A percentile compares a stretch with the other conserved stretches of the same genome.
phyloP scores from a whole-genome alignment of 202 grass and related monocot genomes.

The Setaria viridis region DNA sequence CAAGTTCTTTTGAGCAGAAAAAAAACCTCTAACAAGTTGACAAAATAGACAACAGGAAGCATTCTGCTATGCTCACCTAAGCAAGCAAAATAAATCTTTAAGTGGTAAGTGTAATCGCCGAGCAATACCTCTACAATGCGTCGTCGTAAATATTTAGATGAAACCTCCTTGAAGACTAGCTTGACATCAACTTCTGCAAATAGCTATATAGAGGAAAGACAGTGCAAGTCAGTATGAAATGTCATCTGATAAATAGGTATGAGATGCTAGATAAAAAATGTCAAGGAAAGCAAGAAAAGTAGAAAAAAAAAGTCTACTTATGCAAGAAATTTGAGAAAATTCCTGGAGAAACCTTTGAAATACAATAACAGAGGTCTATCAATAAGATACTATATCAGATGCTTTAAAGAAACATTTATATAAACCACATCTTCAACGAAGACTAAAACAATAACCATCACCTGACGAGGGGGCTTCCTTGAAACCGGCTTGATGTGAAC shows the following conservation, averaged over 20 bases:
- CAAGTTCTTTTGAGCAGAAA: slow-evolving; percentile 11
- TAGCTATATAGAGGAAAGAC: slow-evolving; percentile 59
- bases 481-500: slow-evolving; percentile 88
- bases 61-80: slow-evolving; percentile 29
- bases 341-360: neutral
- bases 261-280: slow-evolving; percentile 31
- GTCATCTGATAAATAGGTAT: neutral
- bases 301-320: neutral
- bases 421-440: neutral
- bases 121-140: slow-evolving; percentile 88
- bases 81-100: neutral
- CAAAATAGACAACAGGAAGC: slow-evolving; percentile 28
- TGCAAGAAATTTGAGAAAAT: neutral
- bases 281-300: slow-evolving; percentile 24
- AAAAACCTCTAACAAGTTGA: slow-evolving; percentile 9
- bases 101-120: neutral
- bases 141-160: slow-evolving; percentile 87
- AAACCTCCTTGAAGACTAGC: slow-evolving; percentile 97
- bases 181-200: slow-evolving; percentile 99
- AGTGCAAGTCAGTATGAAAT: slow-evolving; percentile 34
- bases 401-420: slow-evolving; percentile 1
- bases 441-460: slow-evolving; percentile 48
- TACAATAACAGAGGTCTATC: neutral
- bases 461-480: slow-evolving; percentile 69
- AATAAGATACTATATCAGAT: slow-evolving; percentile 16